Conservation (phyloP, 495 filamentous ascomycete species). For the Hyphodiscus hymeniophilus region DNA sequence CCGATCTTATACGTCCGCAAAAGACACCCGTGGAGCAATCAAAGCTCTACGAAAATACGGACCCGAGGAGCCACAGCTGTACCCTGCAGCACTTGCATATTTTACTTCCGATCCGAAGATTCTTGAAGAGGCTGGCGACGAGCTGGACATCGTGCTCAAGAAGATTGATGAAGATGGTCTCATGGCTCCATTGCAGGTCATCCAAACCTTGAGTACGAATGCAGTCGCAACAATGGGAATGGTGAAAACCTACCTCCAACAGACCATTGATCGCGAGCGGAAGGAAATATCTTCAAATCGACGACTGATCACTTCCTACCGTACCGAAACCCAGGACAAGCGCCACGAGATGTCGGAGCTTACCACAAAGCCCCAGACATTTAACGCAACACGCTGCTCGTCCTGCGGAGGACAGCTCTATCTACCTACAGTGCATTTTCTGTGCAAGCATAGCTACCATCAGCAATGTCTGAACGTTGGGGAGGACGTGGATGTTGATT, state of each 20-base stretch:
- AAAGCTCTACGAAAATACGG: constrained; percentile 87
- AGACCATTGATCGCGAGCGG: constrained; percentile 81
- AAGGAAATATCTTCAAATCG: constrained; percentile 79
- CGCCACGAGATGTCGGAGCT: constrained; percentile 69
- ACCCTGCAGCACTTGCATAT: constrained; percentile 86
- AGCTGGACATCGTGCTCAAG: constrained; percentile 68
- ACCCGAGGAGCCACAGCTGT: constrained; percentile 83
- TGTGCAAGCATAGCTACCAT: constrained; percentile 96
- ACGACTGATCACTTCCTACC: constrained; percentile 75
- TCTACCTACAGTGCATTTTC: constrained; percentile 84
- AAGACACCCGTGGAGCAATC: constrained; percentile 85
- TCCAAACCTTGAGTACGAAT: constrained; percentile 81
- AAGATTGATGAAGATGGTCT: constrained; percentile 85
- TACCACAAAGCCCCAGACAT: constrained; percentile 71
- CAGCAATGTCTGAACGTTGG: constrained; percentile 64
- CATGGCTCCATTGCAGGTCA: constrained; percentile 94
- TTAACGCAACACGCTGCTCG: constrained; percentile 80
- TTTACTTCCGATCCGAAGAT: constrained; percentile 78
- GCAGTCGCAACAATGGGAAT: constrained; percentile 93
- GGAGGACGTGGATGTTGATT: constrained; percentile 58
- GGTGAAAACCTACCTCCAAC: constrained; percentile 84
- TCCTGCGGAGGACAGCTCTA: constrained; percentile 69
- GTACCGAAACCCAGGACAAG: constrained; percentile 74
- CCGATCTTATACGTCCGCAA: constrained; percentile 88
- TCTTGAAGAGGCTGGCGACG: constrained; percentile 80